Percentiles rank a stretch among this genome's conserved stretches.
These are phyloP conservation scores for Alternaria postmessia DNA, from an alignment of 2,329 filamentous ascomycete genomes.

Conservation along the genomic window DNA sequence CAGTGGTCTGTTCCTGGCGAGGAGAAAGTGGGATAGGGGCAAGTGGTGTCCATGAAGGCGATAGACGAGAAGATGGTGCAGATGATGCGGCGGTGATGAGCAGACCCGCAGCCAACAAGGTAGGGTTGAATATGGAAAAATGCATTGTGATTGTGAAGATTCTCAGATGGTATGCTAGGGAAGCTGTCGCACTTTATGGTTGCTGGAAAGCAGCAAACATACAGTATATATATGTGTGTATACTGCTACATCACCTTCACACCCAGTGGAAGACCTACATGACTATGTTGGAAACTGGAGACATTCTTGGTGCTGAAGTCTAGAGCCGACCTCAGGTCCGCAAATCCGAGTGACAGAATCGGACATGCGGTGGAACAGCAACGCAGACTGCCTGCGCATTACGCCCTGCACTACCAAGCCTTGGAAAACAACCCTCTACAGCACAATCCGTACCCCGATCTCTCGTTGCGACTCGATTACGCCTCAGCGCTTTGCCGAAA, in stretches of 20 bases:
- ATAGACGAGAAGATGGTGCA: neutral
- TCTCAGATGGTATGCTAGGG: neutral
- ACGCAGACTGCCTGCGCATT: neutral
- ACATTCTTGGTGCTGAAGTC: neutral
- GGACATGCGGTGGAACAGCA: neutral
- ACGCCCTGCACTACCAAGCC: neutral
- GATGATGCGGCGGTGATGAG: neutral
- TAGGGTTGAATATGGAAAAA: neutral
- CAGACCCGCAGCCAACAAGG: neutral
- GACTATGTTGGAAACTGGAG: neutral
- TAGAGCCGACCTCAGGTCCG: neutral
- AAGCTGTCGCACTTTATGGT: neutral
- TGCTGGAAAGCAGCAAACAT: neutral
- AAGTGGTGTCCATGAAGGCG: slow-evolving; percentile 23
- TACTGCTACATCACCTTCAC: neutral
- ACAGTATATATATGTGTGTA: neutral
- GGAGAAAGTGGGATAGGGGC: slow-evolving; percentile 22
- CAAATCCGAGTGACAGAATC: neutral
- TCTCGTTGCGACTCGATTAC: neutral
- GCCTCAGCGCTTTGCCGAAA: slow-evolving; percentile 20
- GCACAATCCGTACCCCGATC: neutral
- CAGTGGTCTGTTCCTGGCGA: slow-evolving; percentile 38
- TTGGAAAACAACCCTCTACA: neutral
- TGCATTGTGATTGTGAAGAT: neutral
- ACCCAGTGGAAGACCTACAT: neutral